Conservation (phyloP, 1,139 yeast genomes). For the Pichia sp. region DNA sequence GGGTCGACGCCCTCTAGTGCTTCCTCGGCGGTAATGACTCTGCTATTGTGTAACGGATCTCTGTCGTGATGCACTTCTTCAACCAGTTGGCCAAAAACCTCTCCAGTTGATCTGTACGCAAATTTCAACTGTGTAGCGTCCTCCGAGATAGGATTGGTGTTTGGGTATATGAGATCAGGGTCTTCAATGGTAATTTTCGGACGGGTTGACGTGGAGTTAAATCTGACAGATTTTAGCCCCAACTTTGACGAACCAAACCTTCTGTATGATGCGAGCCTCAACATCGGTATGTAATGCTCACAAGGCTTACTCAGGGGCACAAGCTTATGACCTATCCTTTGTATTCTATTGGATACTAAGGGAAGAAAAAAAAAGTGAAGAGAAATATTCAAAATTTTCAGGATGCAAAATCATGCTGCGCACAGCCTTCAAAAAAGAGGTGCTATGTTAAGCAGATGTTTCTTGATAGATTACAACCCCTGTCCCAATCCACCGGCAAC, state of each 20-base stretch:
- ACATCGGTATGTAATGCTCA: too few species aligned
- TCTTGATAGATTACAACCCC: too few species aligned
- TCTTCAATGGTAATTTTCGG: constrained; percentile 22
- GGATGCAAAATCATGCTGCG: constrained; percentile 3
- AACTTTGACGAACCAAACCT: too few species aligned
- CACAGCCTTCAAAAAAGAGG: constrained; percentile 1
- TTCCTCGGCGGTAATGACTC: constrained; percentile 33
- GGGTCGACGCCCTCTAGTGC: constrained; percentile 27
- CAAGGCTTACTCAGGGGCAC: not conserved
- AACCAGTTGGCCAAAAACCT: constrained; percentile 44
- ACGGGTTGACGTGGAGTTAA: not conserved
- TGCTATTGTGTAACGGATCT: constrained; percentile 30
- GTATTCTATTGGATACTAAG: too few species aligned
- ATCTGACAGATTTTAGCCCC: too few species aligned
- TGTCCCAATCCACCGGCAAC: too few species aligned
- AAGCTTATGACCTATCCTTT: too few species aligned
- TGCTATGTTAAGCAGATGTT: too few species aligned
- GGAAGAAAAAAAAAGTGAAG: not conserved
- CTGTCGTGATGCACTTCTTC: constrained; percentile 36
- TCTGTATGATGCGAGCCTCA: too few species aligned
- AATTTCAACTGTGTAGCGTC: constrained; percentile 23
- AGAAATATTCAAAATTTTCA: not conserved
- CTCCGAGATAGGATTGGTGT: constrained; percentile 17
- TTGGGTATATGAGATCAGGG: constrained; percentile 21
- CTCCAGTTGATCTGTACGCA: constrained; percentile 30